Conservation (phyloP, 257 asterid genomes). For the Solanum chaucha region DNA sequence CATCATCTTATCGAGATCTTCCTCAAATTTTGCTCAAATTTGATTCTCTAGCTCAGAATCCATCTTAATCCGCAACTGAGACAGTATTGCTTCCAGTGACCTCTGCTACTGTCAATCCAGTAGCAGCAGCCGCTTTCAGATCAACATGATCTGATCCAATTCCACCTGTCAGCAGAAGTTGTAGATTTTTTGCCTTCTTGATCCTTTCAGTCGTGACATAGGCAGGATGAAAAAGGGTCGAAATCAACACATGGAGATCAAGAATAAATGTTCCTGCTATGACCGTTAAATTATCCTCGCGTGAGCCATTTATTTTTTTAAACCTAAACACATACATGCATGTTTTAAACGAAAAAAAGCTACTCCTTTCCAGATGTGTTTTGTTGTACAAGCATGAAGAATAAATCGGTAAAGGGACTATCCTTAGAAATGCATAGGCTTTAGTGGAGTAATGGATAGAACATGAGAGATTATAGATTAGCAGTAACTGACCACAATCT, state of each 20-base stretch:
- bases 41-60: no score
- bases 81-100: slow-evolving; percentile 95
- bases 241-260: slow-evolving; percentile 83
- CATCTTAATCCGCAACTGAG: slow-evolving; percentile 61
- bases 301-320: neutral
- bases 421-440: neutral
- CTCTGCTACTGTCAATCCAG: slow-evolving; percentile 94
- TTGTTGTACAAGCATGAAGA: neutral
- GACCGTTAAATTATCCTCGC: neutral
- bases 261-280: slow-evolving; percentile 10
- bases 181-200: slow-evolving; percentile 79
- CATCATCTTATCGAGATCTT: no score
- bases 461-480: neutral
- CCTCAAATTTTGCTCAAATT: no score
- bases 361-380: neutral
- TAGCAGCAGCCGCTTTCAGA: slow-evolving; percentile 94
- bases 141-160: slow-evolving; percentile 95
- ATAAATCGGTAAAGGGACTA: no score
- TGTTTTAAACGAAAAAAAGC: neutral
- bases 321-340: neutral
- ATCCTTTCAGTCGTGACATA: slow-evolving; percentile 95
- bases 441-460: neutral
- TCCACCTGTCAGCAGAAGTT: slow-evolving; percentile 90
- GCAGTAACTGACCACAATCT: slow-evolving; percentile 44
- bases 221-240: slow-evolving; percentile 97